Evolutionary conservation across 192 early-diverging fungal genomes (phyloP), one percentile per base, ranked within the genome.

Genomic region (Backusella parvicylindrica): DNA sequence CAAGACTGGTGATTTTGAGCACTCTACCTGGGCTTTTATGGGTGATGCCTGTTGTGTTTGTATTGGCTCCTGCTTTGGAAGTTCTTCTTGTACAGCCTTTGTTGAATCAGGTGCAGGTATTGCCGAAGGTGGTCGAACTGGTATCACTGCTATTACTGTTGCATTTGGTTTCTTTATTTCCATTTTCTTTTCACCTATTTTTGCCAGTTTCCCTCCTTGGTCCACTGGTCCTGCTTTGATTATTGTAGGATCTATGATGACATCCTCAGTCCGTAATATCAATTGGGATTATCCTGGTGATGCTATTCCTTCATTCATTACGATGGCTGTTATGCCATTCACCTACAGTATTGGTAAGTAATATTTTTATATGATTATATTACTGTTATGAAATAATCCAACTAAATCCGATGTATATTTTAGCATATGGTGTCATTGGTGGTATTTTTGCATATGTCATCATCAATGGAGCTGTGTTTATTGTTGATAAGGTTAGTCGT

Each of bases 21-120:
- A 92, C 16, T 92, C 91, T 2, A 87, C 87, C 8, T 68, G 83
- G 33, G 94, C 94, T 21, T 95, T 95, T 74, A 79, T 94, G 31
- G 81, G 85, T 37, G 94, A 95, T 76, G 91, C 92, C 2, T 75
- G 85, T 18, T 84, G 84, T 50, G 88, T 93, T 33, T 80, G 82
- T 8, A 73, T 95, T 30, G 91, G 94, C 15, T 84, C 91, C 1
- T 82, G 86, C 41, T 87, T 94, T 73, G 94, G 94, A 36, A 89
- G 86, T 3, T 92, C 94, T 3, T 90, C 93, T 7, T 88, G 89
- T 66, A 94, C 91, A 0, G 88, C 93, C 0, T 95, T 92, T 73
- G 87, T 95, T 75, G 94, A 95, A 77, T 94, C 92, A 7, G 94
- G 91, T 3, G 91, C 94, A 1, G 94, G 94, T 65, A 91, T 95